These are phyloP conservation scores for Phlebiopsis flavidoalba DNA, from an alignment of 768 basidiomycete genomes.

Conservation along the genomic window DNA sequence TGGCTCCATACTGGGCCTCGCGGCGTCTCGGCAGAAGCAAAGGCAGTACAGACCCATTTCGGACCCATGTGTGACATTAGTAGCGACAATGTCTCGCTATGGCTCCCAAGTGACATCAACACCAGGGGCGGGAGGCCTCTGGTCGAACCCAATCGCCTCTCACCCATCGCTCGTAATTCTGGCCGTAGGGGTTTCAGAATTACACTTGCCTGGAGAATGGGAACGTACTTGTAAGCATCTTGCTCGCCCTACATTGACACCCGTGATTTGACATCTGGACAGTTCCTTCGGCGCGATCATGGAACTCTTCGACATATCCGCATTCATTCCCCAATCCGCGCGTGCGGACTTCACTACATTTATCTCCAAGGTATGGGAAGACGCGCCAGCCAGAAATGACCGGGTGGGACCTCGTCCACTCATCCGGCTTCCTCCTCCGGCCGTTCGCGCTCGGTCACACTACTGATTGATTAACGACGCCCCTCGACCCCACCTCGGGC, in stretches of 20 bases:
- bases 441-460: constrained; percentile 7
- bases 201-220: constrained; percentile 38
- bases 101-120: neutral
- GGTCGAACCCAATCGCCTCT: constrained; percentile 24
- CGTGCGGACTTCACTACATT: constrained; percentile 28
- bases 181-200: constrained; percentile 42
- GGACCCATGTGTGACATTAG: neutral
- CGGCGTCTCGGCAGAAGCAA: neutral
- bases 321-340: constrained; percentile 34
- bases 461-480: constrained; percentile 47
- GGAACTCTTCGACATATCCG: constrained; percentile 51
- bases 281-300: constrained; percentile 31
- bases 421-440: constrained; percentile 7
- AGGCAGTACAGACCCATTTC: neutral
- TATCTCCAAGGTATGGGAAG: constrained; percentile 28
- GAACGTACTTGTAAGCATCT: constrained; percentile 33
- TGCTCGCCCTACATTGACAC: neutral
- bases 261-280: neutral
- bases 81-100: neutral
- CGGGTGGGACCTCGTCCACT: constrained; percentile 7
- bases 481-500: constrained; percentile 42
- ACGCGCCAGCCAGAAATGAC: constrained; percentile 13
- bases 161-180: constrained; percentile 33
- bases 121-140: constrained; percentile 22
- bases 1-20: no score